Conservation (phyloP, 1,139 yeast genomes). For the Chernovozyma aurita region DNA sequence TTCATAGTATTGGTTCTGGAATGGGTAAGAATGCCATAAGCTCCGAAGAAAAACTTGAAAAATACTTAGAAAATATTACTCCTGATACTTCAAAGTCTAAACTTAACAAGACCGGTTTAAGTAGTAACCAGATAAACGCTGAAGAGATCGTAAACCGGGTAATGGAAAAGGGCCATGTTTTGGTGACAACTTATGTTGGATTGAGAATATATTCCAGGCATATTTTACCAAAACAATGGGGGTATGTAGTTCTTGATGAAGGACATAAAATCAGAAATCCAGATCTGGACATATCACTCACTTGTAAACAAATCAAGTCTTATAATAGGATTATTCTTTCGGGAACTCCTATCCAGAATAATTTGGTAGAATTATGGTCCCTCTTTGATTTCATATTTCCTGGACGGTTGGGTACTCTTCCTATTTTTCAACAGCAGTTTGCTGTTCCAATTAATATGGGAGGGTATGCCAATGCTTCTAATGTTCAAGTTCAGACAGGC, state of each 20-base stretch:
- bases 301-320: conserved; percentile 80
- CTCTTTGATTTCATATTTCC: conserved; percentile 93
- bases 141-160: conserved; percentile 47
- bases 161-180: conserved; percentile 65
- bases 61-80: conserved; percentile 41
- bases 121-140: conserved; percentile 26
- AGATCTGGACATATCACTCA: conserved; percentile 79
- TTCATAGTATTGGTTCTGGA: conserved; percentile 92
- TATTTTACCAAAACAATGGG: conserved; percentile 75
- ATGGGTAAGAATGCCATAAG: conserved; percentile 45
- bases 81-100: conserved; percentile 25
- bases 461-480: conserved; percentile 97
- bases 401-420: conserved; percentile 88
- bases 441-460: conserved; percentile 92
- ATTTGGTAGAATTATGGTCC: conserved; percentile 88
- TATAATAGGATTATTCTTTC: conserved; percentile 80
- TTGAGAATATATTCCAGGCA: conserved; percentile 69
- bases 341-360: conserved; percentile 96
- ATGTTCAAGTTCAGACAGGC: conserved; percentile 94
- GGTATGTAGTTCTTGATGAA: conserved; percentile 87
- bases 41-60: conserved; percentile 49
- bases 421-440: conserved; percentile 90
- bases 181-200: conserved; percentile 92
- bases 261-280: conserved; percentile 97
- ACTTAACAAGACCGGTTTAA: conserved; percentile 1